Conservation (phyloP, 2,329 filamentous ascomycete species). For the Karstenula rhodostoma region DNA sequence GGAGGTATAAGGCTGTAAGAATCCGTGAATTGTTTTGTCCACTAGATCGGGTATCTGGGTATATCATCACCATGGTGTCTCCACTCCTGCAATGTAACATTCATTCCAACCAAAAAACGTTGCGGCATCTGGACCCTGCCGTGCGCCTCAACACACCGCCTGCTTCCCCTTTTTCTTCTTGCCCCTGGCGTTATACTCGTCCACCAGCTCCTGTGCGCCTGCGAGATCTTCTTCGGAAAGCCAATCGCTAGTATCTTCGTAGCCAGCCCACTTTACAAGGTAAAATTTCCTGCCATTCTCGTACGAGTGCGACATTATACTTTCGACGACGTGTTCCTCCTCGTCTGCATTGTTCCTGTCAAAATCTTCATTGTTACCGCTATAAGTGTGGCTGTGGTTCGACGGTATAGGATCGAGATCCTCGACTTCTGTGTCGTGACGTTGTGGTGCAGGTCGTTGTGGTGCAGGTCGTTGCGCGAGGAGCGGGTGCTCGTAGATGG, state of each 20-base stretch:
- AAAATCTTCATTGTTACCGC: background rate
- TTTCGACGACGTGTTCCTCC: constrained; percentile 42
- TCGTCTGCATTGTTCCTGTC: constrained; percentile 15
- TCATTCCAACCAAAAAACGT: too few relatives aligned
- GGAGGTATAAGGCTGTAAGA: too few relatives aligned
- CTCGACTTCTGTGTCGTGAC: background rate
- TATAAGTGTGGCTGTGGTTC: background rate
- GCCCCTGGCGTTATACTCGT: constrained; percentile 31
- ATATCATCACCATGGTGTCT: background rate
- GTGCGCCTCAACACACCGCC: background rate
- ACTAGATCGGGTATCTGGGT: background rate
- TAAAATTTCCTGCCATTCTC: constrained; percentile 34
- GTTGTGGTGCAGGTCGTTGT: background rate
- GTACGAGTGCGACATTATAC: constrained; percentile 37
- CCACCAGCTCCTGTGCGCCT: constrained; percentile 37
- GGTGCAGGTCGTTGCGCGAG: background rate
- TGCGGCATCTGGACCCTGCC: too few relatives aligned
- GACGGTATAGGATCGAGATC: background rate
- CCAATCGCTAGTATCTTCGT: constrained; percentile 43
- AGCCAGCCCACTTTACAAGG: constrained; percentile 47
- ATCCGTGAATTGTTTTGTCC: too few relatives aligned
- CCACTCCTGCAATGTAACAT: background rate
- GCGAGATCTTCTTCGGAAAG: constrained; percentile 36
- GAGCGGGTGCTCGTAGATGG: constrained; percentile 5
- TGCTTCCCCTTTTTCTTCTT: constrained; percentile 20